Evolutionary conservation across 768 basidiomycete species (phyloP).

Genomic region (Boletus coccyginus): DNA sequence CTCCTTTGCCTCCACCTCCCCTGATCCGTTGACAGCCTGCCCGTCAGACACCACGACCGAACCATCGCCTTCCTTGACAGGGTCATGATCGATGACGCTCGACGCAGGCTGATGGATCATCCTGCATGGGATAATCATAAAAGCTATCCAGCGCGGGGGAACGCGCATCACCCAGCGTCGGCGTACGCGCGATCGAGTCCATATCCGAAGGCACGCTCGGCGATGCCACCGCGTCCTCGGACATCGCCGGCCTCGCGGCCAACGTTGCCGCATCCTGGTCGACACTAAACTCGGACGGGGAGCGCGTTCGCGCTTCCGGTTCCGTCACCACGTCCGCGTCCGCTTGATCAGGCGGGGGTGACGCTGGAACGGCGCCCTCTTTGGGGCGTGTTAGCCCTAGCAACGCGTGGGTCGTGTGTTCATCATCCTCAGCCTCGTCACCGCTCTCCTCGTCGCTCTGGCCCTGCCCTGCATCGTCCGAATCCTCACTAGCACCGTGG

Average conservation of each 20-base stretch:
- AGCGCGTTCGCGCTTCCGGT: not conserved
- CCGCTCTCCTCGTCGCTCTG: slow-evolving; percentile 41
- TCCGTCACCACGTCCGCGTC: slow-evolving; percentile 2
- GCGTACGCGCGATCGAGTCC: slow-evolving; percentile 25
- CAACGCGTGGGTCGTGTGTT: slow-evolving; percentile 27
- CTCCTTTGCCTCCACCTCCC: not conserved
- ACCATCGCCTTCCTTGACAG: slow-evolving; percentile 13
- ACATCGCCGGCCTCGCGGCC: not conserved
- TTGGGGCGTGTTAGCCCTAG: slow-evolving; percentile 14
- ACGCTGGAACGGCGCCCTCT: not conserved
- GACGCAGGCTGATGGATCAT: slow-evolving; percentile 30
- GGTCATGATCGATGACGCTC: slow-evolving; percentile 25
- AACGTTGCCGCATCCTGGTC: not conserved
- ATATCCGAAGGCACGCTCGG: slow-evolving; percentile 27
- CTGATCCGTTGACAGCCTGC: not conserved
- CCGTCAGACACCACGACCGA: not conserved
- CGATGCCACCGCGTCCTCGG: slow-evolving; percentile 18
- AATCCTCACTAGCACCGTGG: not conserved
- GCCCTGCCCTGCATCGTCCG: slow-evolving; percentile 21
- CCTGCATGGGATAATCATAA: slow-evolving; percentile 22
- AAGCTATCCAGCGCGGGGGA: slow-evolving; percentile 25
- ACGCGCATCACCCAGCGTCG: slow-evolving; percentile 16
- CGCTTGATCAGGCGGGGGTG: not conserved
- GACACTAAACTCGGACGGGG: slow-evolving; percentile 11
- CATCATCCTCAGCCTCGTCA: slow-evolving; percentile 35